Evolutionary conservation across 1,139 yeast genomes (phyloP), one percentile per base, ranked within the genome.

Genomic region (Sugiyamaella novakii): DNA sequence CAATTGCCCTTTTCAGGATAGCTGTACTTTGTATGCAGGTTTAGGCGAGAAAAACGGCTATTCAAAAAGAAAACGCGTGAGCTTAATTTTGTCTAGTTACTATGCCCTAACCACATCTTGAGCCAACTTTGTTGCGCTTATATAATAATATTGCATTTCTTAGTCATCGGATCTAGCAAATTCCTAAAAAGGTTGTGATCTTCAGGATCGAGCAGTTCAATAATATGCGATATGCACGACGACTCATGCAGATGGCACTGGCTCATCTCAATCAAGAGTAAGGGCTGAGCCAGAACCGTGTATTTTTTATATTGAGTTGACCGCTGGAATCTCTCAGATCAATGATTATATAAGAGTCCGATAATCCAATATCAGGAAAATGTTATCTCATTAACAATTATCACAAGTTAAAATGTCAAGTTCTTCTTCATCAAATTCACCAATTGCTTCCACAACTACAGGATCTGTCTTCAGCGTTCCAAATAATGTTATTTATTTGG

Each of bases 381-480:
- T 5, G 33, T 29, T n/a, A n/a, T n/a, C n/a, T n/a, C n/a, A n/a
- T n/a, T n/a, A n/a, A 3, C 33, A 29, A 5, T 3, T 3, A 29
- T 3, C 6, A 12, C n/a, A 15, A 29, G 14, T n/a, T 24, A 24
- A 5, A 18, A 37, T 38, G 34, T 28, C 43, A 10, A 39, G 21
- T 25, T 15, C 29, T 8, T 31, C 35, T 15, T 5, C 25, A 6
- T n/a, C 15, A 14, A 10, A 19, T 8, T 34, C 38, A 3, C 38
- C 38, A 8, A 15, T 25, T 19, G 22, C 29, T 14, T 37, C 42
- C 3, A 44, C 49, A 3, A 29, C 42, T 11, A 42, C 45, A 2
- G 45, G 25, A 5, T 17, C 53, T 1, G 34, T 51, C 35, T 45
- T 34, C 24, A 40, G 38, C 21, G 36, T 30, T 12, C 55, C 54